Evolutionary conservation across 176 grass and related monocot species (phyloP), one percentile per base, ranked within the genome.

Genomic region (Triticum timopheevii): DNA sequence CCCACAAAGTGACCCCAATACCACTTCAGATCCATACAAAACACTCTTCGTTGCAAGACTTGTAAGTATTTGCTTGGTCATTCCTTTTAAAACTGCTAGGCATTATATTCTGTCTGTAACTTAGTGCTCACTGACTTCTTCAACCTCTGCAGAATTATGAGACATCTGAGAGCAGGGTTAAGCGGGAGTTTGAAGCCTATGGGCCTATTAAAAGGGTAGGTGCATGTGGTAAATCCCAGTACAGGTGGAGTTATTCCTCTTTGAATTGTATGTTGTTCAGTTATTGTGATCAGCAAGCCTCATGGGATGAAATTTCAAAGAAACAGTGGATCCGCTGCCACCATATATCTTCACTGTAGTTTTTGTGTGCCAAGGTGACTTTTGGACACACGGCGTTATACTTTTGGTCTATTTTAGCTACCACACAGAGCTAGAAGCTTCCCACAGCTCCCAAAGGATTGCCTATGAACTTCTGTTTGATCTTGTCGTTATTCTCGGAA

Each of bases 141-240:
- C 23, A 73, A 67, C 39, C 69, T 78, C 78, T 88, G 82, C 85
- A 96, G 94, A 93, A 58, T 62, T 96, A 93, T 24, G 94, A 88
- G 76, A 92, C 89, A 30, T 83, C 94, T 3, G 94, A 96, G 80
- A 88, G 67, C 16, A 88, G 63, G 67, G 65, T 96, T 50, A 96
- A 92, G 88, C 84, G 85, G 82, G 91, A 96, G 54, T 96, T 96
- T 86, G 94, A 96, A 88, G 82, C 89, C 81, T 96, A 96, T 88
- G 94, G 94, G 23, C 89, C 94, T 80, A 90, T 93, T 83, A 96
- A 96, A 90, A 89, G 89, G 94, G 94, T 93, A 93, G 90, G 94
- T 96, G 42, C 81, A 82, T 27, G 28, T 70, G 85, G 80, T 34
- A 79, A 82, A 82, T 74, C 34, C 72, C 83, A 82, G 78, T 82